Evolutionary conservation across 352 stramenopile genomes (phyloP), one percentile per base, ranked within the genome.

Genomic region (Pythium plurisporium): DNA sequence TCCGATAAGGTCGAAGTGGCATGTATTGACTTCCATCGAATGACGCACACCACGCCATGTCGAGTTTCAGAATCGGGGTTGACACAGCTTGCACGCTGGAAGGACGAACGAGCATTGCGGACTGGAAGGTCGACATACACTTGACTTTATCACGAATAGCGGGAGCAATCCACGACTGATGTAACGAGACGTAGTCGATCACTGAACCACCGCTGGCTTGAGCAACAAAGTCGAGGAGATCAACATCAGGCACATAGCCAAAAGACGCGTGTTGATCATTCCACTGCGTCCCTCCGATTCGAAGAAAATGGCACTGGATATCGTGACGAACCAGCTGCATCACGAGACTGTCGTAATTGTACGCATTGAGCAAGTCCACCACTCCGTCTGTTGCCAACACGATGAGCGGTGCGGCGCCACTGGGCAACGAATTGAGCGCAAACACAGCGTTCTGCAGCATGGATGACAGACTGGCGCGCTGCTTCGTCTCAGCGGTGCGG

Each of bases 291-390:
- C 77, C 76, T 11, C 86, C 82, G 25, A 94, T 72, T 2, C 77
- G 74, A 38, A 96, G 69, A 46, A 94, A 93, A 51, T 94, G 76
- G 40, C 84, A 94, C 38, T 91, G 76, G 41, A 94, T 83, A 62
- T 96, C 82, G 55, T 96, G 86, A 6, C 86, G 83, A 40, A 86
- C 78, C n/a, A 96, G 77, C 38, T 96, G 84, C 86, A 94, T 94
- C 27, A 94, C 63, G 38, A 96, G 55, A 29, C 83, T 89, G 64
- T 96, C 86, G 38, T 96, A 96, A 4, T 77, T 79, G 55, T 85
- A 92, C 6, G 74, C 73, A 34, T 94, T 67, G 19, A 73, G 73
- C 11, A 92, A 51, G 68, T 94, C 84, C n/a, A 94, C 69, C 27
- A 96, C 86, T 5, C 86, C 82, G 58, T 96, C 86, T 0, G 86